Percentiles rank a stretch among this genome's conserved stretches.
These are phyloP conservation scores for Phytophthora pluvialis DNA, from an alignment of 352 stramenopile species.

Conservation along the genomic window DNA sequence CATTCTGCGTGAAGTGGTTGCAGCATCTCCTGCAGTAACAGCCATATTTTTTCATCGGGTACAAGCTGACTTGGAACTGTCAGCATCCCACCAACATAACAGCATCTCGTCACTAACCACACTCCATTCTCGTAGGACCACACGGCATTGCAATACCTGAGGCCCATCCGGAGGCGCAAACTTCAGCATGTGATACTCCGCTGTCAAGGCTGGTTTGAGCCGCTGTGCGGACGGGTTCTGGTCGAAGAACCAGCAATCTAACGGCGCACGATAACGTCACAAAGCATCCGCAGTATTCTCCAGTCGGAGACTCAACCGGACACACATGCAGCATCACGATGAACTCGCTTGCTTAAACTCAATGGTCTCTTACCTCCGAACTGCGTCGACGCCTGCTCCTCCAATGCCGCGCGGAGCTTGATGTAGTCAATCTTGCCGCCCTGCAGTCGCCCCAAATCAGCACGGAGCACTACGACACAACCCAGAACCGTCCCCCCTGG, in stretches of 20 bases:
- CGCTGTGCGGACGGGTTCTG: conserved; percentile 64
- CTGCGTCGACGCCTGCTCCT: conserved; percentile 45
- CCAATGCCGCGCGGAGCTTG: conserved; percentile 66
- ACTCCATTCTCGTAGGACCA: conserved; percentile 1
- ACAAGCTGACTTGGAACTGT: conserved; percentile 87
- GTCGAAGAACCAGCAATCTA: conserved; percentile 91
- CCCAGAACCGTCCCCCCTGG: background rate
- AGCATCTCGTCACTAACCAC: background rate
- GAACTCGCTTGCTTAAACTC: background rate
- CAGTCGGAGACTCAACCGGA: background rate
- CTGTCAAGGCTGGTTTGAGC: conserved; percentile 31
- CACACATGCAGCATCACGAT: conserved; percentile 10
- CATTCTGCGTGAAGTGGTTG: conserved; percentile 72
- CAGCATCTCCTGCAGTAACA: conserved; percentile 74
- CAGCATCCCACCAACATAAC: conserved; percentile 4
- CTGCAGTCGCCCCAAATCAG: conserved; percentile 28
- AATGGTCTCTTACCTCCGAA: conserved; percentile 52
- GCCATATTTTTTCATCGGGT: conserved; percentile 85
- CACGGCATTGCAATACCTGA: conserved; percentile 45
- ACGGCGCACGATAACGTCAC: conserved; percentile 3
- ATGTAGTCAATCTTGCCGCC: conserved; percentile 74
- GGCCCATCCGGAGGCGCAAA: conserved; percentile 74
- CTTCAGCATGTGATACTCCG: conserved; percentile 74
- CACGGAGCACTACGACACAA: background rate
- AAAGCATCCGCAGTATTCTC: conserved; percentile 14